Evolutionary conservation across 139 green algal species (phyloP).

Genomic region (Micromonas pusilla): DNA sequence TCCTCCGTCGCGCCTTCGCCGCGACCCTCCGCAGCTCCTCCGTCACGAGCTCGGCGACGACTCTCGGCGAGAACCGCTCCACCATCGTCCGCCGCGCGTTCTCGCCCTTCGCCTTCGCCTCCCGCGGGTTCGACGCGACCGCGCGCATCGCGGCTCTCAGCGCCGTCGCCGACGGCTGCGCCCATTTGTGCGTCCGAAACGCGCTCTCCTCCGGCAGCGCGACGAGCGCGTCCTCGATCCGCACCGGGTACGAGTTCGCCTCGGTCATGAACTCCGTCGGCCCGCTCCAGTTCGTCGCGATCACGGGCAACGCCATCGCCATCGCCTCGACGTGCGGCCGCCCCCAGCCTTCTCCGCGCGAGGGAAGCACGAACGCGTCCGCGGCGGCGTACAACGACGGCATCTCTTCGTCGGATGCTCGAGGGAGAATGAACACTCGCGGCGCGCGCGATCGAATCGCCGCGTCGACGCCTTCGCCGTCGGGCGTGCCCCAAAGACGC

Average conservation of each 20-base stretch:
- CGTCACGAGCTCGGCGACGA: background rate
- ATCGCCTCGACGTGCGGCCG: conserved; percentile 64
- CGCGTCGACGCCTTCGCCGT: background rate
- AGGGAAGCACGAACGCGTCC: conserved; percentile 71
- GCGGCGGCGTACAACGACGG: conserved; percentile 44
- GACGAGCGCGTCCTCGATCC: background rate
- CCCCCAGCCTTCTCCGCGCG: conserved; percentile 55
- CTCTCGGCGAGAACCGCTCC: background rate
- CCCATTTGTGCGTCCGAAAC: background rate
- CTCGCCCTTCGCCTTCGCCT: background rate
- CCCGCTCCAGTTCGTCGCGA: conserved; percentile 55
- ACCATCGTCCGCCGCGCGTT: background rate
- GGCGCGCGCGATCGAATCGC: background rate
- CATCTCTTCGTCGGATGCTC: conserved; percentile 35
- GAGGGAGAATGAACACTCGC: conserved; percentile 11
- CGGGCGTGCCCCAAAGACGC: background rate
- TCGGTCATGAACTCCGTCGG: conserved; percentile 40
- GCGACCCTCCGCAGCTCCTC: background rate
- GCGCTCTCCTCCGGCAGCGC: background rate
- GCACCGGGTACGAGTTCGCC: background rate
- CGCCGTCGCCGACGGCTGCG: background rate
- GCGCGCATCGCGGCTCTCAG: background rate
- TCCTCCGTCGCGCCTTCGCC: background rate
- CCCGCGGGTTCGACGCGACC: background rate
- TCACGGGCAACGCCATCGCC: conserved; percentile 49